Conservation (phyloP, 2,329 filamentous ascomycete genomes). For the Fusarium odoratissimum region DNA sequence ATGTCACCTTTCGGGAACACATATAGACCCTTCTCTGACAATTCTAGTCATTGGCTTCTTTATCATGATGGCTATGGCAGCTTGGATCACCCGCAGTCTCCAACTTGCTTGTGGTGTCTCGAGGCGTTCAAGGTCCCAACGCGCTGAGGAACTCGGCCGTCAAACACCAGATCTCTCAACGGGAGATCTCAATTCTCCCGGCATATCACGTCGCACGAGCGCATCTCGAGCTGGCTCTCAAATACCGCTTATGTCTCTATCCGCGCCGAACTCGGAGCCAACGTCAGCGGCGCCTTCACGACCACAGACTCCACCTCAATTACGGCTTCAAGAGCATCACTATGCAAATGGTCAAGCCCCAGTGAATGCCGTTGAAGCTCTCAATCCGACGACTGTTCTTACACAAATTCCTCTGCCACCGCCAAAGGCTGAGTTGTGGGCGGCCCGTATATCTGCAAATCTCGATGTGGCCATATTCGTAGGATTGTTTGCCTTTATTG, state of each 20-base stretch:
- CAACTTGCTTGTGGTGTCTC: conserved; percentile 63
- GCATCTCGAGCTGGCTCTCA: conserved; percentile 43
- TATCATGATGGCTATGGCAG: conserved; percentile 62
- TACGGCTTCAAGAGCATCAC: conserved; percentile 47
- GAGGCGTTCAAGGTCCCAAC: conserved; percentile 62
- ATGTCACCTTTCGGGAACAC: conserved; percentile 36
- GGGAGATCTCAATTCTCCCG: conserved; percentile 42
- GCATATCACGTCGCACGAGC: conserved; percentile 39
- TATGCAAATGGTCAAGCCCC: conserved; percentile 36
- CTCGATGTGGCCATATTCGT: conserved; percentile 60
- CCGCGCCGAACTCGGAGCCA: conserved; percentile 28
- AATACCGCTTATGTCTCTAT: conserved; percentile 31
- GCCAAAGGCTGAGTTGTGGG: conserved; percentile 63
- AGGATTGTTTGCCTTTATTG: conserved; percentile 60
- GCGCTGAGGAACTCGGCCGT: conserved; percentile 59
- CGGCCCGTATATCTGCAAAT: conserved; percentile 57
- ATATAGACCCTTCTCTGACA: neutral
- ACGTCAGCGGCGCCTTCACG: conserved; percentile 37
- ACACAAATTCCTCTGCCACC: conserved; percentile 56
- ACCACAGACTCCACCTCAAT: conserved; percentile 42
- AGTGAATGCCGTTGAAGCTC: conserved; percentile 34
- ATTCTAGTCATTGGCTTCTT: conserved; percentile 65
- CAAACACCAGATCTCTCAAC: conserved; percentile 61
- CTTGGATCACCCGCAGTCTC: conserved; percentile 65
- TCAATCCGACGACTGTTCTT: conserved; percentile 42